phyloP scores from a whole-genome alignment of 441 rosid genomes.

The Populus tomentosa region DNA sequence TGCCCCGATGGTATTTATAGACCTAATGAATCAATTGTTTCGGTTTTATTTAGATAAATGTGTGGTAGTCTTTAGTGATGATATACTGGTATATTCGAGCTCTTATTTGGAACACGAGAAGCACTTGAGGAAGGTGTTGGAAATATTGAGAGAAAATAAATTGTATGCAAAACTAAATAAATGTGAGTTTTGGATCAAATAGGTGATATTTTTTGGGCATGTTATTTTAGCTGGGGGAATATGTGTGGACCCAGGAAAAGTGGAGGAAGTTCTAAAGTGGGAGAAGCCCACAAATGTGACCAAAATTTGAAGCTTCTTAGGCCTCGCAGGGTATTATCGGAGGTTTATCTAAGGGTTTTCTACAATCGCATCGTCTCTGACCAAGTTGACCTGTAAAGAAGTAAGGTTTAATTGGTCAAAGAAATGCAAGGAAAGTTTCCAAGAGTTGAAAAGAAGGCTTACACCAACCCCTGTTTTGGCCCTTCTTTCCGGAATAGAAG shows the following conservation, averaged over 20 bases:
- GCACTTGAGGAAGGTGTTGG: not conserved
- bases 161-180: not conserved
- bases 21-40: not conserved
- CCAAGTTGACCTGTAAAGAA: not conserved
- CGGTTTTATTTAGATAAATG: not conserved
- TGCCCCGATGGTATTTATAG: not conserved
- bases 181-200: not conserved
- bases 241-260: not conserved
- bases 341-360: not conserved
- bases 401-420: not conserved
- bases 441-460: not conserved
- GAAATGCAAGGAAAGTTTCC: not conserved
- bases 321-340: not conserved
- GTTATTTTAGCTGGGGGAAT: not conserved
- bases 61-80: not conserved
- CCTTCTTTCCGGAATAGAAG: not conserved
- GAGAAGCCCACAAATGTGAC: not conserved
- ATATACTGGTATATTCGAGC: not conserved
- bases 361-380: not conserved
- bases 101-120: not conserved
- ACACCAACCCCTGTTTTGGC: accelerated
- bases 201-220: not conserved
- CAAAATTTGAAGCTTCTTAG: not conserved
- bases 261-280: not conserved
- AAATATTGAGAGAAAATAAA: not conserved